Evolutionary conservation across 306 rosid species (phyloP), one percentile per base, ranked within the genome.

Genomic region (Quercus wislizeni): DNA sequence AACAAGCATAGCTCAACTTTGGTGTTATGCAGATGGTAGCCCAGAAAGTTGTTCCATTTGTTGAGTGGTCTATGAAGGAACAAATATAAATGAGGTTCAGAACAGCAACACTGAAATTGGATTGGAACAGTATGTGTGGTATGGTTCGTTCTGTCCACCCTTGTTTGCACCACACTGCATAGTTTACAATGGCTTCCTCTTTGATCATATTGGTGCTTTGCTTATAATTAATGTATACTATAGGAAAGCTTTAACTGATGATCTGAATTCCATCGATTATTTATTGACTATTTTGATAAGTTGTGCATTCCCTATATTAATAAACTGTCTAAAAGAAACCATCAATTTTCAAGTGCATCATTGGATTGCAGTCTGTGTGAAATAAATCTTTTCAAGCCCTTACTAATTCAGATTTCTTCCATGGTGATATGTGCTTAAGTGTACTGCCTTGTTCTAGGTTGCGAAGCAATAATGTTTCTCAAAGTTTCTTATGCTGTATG

Each of bases 81-180:
- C 41, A 69, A 52, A 55, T 63, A 43, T 77, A 61, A 54, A 55
- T 68, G 70, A 28, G 56, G 15, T 71, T 58, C 65, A 23, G 58
- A 6, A 17, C 6, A 64, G 72, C 27, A 79, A 57, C 65, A 31
- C 57, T 33, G 21, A 73, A 35, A 27, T 35, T 25, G 59, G 69
- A 78, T 76, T 55, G 41, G 67, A 79, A 69, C 77, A 46, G 21
- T 27, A 43, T 67, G 54, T 15, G 72, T 20, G 73, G 86, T 81
- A 76, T 83, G 82, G 70, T 81, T 28, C 43, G 55, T 15, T 80
- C 52, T 75, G 55, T 71, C 80, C 59, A 54, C 74, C 71, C 54
- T 49, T 73, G 49, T 72, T 31, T 46, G 72, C 52, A 19, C 46
- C 52, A 8, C 18, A 8, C 52, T 68, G 27, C 71, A 57, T 58